A percentile compares a stretch with the other conserved stretches of the same genome.
phyloP scores from a whole-genome alignment of 495 filamentous ascomycete species.

The Daldinia concentrica region DNA sequence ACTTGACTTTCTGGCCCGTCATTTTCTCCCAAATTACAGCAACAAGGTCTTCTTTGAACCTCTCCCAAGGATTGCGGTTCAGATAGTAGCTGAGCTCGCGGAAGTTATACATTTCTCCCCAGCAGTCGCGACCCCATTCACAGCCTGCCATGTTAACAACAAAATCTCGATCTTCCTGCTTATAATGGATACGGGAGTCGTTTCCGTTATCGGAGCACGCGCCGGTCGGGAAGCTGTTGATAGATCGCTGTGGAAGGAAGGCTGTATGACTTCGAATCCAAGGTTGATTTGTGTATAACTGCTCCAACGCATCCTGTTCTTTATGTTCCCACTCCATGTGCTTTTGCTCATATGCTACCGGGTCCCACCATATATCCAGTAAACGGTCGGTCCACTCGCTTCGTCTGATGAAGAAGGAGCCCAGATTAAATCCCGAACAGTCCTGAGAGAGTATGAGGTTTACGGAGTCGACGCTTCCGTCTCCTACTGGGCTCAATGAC shows the following conservation, averaged over 20 bases:
- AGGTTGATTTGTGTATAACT: conserved; percentile 88
- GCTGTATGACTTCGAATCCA: conserved; percentile 91
- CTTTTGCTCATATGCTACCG: conserved; percentile 96
- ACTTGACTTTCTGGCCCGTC: conserved; percentile 64
- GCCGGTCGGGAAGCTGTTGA: conserved; percentile 92
- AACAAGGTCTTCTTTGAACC: conserved; percentile 67
- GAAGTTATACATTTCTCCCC: conserved; percentile 96
- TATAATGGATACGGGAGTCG: conserved; percentile 83
- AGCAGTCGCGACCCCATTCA: conserved; percentile 95
- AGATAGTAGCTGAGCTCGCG: conserved; percentile 86
- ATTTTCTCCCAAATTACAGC: conserved; percentile 63
- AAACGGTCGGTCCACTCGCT: conserved; percentile 90
- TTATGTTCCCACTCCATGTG: conserved; percentile 99
- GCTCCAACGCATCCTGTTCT: conserved; percentile 94
- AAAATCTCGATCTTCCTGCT: conserved; percentile 86
- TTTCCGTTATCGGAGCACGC: conserved; percentile 81
- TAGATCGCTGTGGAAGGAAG: conserved; percentile 89
- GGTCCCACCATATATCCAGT: conserved; percentile 98
- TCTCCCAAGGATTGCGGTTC: conserved; percentile 83
- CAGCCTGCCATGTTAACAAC: conserved; percentile 99
- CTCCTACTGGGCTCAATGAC: conserved; percentile 75
- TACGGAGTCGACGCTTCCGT: conserved; percentile 76
- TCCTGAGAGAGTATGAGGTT: conserved; percentile 92
- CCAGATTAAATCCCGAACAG: conserved; percentile 95
- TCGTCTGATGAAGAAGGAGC: conserved; percentile 90